phyloP scores from a whole-genome alignment of 331 rosid genomes.

The Prunus yedoensis region DNA sequence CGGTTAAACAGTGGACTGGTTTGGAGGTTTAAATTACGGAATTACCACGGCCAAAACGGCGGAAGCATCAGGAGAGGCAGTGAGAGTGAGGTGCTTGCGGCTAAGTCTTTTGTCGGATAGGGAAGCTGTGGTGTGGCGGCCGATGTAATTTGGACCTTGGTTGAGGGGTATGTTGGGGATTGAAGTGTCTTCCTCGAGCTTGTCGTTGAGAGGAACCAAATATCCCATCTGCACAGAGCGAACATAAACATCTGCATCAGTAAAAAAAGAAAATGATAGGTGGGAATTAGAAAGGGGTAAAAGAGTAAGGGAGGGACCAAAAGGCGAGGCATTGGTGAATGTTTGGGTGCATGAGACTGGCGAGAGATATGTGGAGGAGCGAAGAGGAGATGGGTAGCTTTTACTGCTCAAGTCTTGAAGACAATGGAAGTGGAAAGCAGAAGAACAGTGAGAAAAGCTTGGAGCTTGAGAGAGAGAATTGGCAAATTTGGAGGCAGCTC shows the following conservation, averaged over 20 bases:
- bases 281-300: background rate
- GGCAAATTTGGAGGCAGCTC: background rate
- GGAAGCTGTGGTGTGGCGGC: conserved; percentile 49
- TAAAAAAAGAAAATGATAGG: background rate
- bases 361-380: background rate
- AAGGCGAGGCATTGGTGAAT: conserved; percentile 28
- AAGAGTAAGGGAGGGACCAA: conserved; percentile 19
- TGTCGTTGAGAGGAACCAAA: conserved; percentile 56
- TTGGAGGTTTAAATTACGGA: background rate
- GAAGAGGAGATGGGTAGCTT: too few relatives aligned
- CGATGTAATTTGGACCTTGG: conserved; percentile 53
- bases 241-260: background rate
- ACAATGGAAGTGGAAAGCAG: too few relatives aligned
- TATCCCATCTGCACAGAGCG: conserved; percentile 35
- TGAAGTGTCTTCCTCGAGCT: conserved; percentile 46
- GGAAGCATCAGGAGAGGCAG: conserved; percentile 47
- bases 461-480: background rate
- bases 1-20: background rate
- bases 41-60: conserved; percentile 63
- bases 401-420: too few relatives aligned
- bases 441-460: background rate
- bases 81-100: conserved; percentile 74
- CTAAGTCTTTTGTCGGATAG: conserved; percentile 74
- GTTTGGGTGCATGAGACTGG: conserved; percentile 4
- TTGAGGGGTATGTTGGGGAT: conserved; percentile 46